These are phyloP conservation scores for Debaryomyces prosopidis DNA, from an alignment of 805 yeast genomes.

Conservation along the genomic window DNA sequence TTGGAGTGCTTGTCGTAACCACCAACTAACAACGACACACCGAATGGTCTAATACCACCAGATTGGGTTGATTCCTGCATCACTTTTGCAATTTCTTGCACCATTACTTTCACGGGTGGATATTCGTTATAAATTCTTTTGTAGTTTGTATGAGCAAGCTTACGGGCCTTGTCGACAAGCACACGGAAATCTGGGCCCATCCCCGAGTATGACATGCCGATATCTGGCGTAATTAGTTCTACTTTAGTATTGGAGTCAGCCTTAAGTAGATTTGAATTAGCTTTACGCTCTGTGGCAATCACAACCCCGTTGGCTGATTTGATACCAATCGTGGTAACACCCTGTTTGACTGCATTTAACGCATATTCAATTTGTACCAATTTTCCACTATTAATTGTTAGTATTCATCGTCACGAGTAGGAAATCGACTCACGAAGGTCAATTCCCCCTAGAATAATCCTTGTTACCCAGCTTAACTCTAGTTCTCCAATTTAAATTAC, in stretches of 20 bases:
- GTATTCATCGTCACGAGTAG: slow-evolving; percentile 8
- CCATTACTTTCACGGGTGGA: slow-evolving; percentile 93
- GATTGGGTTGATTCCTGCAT: slow-evolving; percentile 99
- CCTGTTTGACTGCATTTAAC: slow-evolving; percentile 94
- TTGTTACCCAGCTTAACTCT: neutral
- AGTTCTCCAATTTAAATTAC: slow-evolving; percentile 23
- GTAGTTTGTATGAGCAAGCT: slow-evolving; percentile 88
- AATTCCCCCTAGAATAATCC: neutral
- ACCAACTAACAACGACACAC: slow-evolving; percentile 91
- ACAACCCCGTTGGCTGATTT: slow-evolving; percentile 94
- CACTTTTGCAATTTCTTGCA: slow-evolving; percentile 90
- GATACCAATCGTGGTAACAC: slow-evolving; percentile 95
- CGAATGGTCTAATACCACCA: slow-evolving; percentile 99
- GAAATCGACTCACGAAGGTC: neutral
- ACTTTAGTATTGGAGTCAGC: slow-evolving; percentile 76
- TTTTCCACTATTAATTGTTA: slow-evolving; percentile 69
- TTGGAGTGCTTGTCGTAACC: slow-evolving; percentile 83
- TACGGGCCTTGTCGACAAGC: slow-evolving; percentile 89
- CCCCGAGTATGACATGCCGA: slow-evolving; percentile 95
- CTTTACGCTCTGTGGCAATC: slow-evolving; percentile 93
- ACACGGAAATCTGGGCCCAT: slow-evolving; percentile 99
- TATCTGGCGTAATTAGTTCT: slow-evolving; percentile 85
- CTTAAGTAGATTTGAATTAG: slow-evolving; percentile 75
- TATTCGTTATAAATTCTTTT: slow-evolving; percentile 93
- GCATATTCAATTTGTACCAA: slow-evolving; percentile 98